Evolutionary conservation across 148 eudicot genomes (phyloP).

Genomic region (Nepenthes gracilis): DNA sequence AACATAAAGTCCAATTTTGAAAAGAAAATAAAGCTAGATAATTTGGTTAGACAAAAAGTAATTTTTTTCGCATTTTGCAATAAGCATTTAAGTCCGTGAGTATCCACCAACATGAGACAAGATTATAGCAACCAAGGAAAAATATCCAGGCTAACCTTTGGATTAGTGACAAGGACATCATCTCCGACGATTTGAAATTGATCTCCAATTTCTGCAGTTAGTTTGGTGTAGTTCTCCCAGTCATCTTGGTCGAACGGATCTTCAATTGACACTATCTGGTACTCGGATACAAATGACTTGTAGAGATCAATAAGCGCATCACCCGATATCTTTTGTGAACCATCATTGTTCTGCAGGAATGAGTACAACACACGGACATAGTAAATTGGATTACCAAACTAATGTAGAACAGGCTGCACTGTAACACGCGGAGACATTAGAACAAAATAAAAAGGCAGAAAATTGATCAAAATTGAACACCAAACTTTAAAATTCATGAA

Average conservation of each 20-base stretch:
- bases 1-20: too few species aligned
- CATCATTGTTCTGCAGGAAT: constrained; percentile 64
- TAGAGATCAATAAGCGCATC: constrained; percentile 83
- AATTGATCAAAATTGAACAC: too few species aligned
- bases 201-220: constrained; percentile 68
- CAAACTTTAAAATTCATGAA: too few species aligned
- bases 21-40: too few species aligned
- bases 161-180: constrained; percentile 96
- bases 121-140: background rate
- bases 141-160: constrained; percentile 47
- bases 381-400: background rate
- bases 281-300: constrained; percentile 76
- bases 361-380: background rate
- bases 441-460: too few species aligned
- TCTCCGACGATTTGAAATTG: constrained; percentile 93
- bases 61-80: too few species aligned
- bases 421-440: too few species aligned
- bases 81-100: too few species aligned
- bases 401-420: too few species aligned
- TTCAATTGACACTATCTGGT: constrained; percentile 92
- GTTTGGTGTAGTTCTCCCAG: constrained; percentile 80
- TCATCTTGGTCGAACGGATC: constrained; percentile 99
- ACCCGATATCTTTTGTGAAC: constrained; percentile 79
- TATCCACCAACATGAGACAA: too few species aligned
- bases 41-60: too few species aligned